A percentile compares a stretch with the other conserved stretches of the same genome.
These are phyloP conservation scores for Helianthus tuberosus DNA, from an alignment of 129 eudicot species.

Conservation along the genomic window DNA sequence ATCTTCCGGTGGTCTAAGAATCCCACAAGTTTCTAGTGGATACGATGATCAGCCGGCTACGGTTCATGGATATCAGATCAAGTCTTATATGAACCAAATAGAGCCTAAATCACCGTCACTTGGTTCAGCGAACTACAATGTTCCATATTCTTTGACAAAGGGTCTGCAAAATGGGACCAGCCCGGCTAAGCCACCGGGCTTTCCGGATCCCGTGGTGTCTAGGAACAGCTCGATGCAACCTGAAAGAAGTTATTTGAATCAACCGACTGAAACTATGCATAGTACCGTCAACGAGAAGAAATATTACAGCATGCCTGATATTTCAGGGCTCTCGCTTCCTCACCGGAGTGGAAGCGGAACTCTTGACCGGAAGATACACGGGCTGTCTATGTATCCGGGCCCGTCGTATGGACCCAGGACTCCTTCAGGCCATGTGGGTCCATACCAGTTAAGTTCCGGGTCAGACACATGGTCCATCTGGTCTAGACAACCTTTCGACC, in stretches of 20 bases:
- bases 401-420: slow-evolving; percentile 50
- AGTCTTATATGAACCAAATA: slow-evolving; percentile 57
- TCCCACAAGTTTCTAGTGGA: slow-evolving; percentile 39
- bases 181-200: slow-evolving; percentile 74
- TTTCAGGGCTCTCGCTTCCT: slow-evolving; percentile 74
- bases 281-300: slow-evolving; percentile 54
- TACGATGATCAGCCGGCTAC: slow-evolving; percentile 86
- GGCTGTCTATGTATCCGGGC: slow-evolving; percentile 40
- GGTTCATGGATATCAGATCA: slow-evolving; percentile 73
- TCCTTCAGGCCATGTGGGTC: slow-evolving; percentile 49
- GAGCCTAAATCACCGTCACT: slow-evolving; percentile 60
- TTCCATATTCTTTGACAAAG: slow-evolving; percentile 55
- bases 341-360: slow-evolving; percentile 54
- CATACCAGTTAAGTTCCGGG: slow-evolving; percentile 49
- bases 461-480: slow-evolving; percentile 67
- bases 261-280: slow-evolving; percentile 38
- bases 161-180: slow-evolving; percentile 51
- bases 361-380: slow-evolving; percentile 43
- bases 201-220: slow-evolving; percentile 69
- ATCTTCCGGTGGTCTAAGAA: slow-evolving; percentile 46
- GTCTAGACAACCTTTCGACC: slow-evolving; percentile 81
- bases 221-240: slow-evolving; percentile 69
- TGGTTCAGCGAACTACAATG: slow-evolving; percentile 42
- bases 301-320: slow-evolving; percentile 88
- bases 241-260: slow-evolving; percentile 46